These are phyloP conservation scores for Exserohilum turcica DNA, from an alignment of 2,329 filamentous ascomycete species.

Conservation along the genomic window DNA sequence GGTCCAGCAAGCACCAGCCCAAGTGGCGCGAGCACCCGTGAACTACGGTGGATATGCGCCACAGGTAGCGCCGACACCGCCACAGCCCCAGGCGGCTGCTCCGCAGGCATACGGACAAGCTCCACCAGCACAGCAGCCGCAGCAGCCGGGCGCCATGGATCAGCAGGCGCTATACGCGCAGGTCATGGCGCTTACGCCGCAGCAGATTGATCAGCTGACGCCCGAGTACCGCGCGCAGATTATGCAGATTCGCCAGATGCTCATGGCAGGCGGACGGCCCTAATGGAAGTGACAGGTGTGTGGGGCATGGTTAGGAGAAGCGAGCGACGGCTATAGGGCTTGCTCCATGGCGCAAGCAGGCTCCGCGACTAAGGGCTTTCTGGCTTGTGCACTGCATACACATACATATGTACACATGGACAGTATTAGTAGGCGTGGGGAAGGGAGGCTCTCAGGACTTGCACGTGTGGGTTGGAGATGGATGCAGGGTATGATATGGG, in stretches of 20 bases:
- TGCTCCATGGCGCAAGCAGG: neutral
- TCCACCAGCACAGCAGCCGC: slow-evolving; percentile 33
- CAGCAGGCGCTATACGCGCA: slow-evolving; percentile 78
- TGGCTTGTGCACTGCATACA: slow-evolving; percentile 1
- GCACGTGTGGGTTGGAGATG: neutral
- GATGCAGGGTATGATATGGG: neutral
- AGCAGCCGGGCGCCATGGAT: slow-evolving; percentile 36
- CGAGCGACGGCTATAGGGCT: neutral
- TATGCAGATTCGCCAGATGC: slow-evolving; percentile 71
- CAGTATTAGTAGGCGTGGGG: neutral
- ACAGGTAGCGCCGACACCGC: slow-evolving; percentile 59
- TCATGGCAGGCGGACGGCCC: slow-evolving; percentile 48
- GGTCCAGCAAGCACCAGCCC: slow-evolving; percentile 43
- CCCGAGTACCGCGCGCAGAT: slow-evolving; percentile 79
- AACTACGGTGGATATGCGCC: slow-evolving; percentile 47
- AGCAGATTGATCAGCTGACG: slow-evolving; percentile 78
- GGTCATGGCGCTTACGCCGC: slow-evolving; percentile 78
- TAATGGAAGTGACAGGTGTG: neutral
- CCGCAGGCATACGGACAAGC: slow-evolving; percentile 53
- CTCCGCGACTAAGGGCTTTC: neutral
- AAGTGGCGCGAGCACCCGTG: slow-evolving; percentile 37
- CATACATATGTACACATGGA: neutral
- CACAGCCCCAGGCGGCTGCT: slow-evolving; percentile 49
- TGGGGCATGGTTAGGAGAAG: neutral
- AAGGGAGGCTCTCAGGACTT: slow-evolving; percentile 1